Evolutionary conservation across 768 basidiomycete species (phyloP).

Genomic region (Boletus subcaerulescens): DNA sequence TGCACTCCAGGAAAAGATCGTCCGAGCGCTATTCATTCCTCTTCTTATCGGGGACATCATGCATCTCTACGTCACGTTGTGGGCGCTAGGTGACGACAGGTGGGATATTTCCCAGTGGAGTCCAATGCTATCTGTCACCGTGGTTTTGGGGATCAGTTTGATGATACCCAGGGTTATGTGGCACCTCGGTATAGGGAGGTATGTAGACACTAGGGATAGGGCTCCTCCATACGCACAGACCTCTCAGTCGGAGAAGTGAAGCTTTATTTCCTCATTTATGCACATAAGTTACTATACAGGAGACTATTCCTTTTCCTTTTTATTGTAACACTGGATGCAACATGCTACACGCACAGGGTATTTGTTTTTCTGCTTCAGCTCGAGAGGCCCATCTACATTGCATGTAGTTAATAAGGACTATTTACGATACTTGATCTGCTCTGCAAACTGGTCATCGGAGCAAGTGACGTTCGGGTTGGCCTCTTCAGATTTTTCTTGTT

Average conservation of each 20-base stretch:
- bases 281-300: conserved; percentile 9
- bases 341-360: conserved; percentile 8
- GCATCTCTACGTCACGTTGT: conserved; percentile 66
- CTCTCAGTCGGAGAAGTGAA: conserved; percentile 11
- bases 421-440: conserved; percentile 70
- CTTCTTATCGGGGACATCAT: conserved; percentile 66
- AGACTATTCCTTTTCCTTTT: not conserved
- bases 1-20: conserved; percentile 70
- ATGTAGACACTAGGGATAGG: conserved; percentile 64
- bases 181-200: conserved; percentile 74
- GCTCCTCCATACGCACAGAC: not conserved
- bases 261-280: conserved; percentile 22
- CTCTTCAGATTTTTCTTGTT: conserved; percentile 91
- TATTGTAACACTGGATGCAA: not conserved
- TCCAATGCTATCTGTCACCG: conserved; percentile 66
- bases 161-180: conserved; percentile 70
- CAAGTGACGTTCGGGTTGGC: conserved; percentile 74
- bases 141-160: conserved; percentile 59
- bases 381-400: not conserved
- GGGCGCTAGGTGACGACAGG: conserved; percentile 69
- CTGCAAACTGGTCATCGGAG: conserved; percentile 38
- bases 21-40: conserved; percentile 59
- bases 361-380: conserved; percentile 8
- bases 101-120: conserved; percentile 64
- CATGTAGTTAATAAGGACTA: conserved; percentile 47